Conservation (phyloP, 495 filamentous ascomycete species). For the Durotheca rogersii region DNA sequence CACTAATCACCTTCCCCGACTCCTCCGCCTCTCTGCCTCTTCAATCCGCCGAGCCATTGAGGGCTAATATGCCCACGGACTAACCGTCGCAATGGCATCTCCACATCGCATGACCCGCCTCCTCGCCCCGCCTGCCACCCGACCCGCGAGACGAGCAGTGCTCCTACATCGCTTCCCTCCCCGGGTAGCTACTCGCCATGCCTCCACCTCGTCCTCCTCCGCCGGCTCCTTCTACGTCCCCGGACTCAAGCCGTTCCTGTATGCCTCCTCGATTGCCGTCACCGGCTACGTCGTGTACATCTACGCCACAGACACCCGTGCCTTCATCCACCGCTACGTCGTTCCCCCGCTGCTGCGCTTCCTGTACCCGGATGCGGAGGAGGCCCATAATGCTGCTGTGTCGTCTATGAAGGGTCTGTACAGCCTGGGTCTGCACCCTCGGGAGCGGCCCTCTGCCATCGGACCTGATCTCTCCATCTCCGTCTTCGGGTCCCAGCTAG, state of each 20-base stretch:
- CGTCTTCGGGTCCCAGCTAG: constrained; percentile 76
- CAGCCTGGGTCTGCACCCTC: constrained; percentile 65
- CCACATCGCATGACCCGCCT: constrained; percentile 37
- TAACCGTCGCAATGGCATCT: constrained; percentile 38
- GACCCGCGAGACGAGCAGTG: constrained; percentile 30
- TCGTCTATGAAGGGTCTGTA: constrained; percentile 66
- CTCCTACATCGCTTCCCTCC: constrained; percentile 19
- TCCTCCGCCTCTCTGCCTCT: constrained; percentile 3
- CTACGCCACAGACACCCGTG: constrained; percentile 88
- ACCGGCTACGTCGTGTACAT: constrained; percentile 54
- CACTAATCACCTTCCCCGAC: background rate
- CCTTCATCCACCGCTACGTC: constrained; percentile 79
- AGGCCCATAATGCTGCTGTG: constrained; percentile 80
- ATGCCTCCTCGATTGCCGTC: constrained; percentile 54
- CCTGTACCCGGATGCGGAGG: constrained; percentile 81
- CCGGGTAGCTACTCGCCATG: constrained; percentile 33
- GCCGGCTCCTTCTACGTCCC: constrained; percentile 38
- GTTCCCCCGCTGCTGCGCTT: constrained; percentile 70
- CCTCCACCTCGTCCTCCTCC: constrained; percentile 39
- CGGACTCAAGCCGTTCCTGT: constrained; percentile 52
- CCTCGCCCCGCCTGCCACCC: constrained; percentile 34
- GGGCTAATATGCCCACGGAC: constrained; percentile 39
- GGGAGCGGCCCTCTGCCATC: constrained; percentile 58
- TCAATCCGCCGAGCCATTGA: constrained; percentile 37
- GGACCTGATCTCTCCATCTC: constrained; percentile 42